A percentile compares a stretch with the other conserved stretches of the same genome.
These are phyloP conservation scores for Nasturtium officinale DNA, from an alignment of 345 rosid species.

Conservation along the genomic window DNA sequence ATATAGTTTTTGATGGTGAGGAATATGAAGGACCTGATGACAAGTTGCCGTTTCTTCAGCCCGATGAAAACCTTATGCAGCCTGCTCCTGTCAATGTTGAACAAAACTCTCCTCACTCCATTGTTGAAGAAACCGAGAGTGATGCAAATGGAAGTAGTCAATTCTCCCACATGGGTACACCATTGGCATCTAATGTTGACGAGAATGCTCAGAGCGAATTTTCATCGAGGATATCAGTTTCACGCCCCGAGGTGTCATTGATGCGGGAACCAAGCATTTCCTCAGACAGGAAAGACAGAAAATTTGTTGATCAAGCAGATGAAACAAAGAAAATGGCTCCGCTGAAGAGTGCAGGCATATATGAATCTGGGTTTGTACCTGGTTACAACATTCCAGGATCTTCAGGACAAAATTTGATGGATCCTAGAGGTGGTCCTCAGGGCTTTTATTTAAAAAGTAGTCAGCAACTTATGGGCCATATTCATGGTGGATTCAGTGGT, in stretches of 20 bases:
- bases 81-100: slow-evolving; percentile 68
- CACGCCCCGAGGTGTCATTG: slow-evolving; percentile 71
- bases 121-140: slow-evolving; percentile 93
- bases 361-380: slow-evolving; percentile 64
- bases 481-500: slow-evolving; percentile 48
- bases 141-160: slow-evolving; percentile 75
- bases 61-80: slow-evolving; percentile 83
- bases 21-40: slow-evolving; percentile 87
- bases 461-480: slow-evolving; percentile 56
- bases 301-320: slow-evolving; percentile 69
- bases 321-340: slow-evolving; percentile 61
- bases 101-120: slow-evolving; percentile 84
- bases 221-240: slow-evolving; percentile 85
- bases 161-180: slow-evolving; percentile 66
- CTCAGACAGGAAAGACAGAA: slow-evolving; percentile 80
- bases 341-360: slow-evolving; percentile 43
- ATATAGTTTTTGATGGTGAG: slow-evolving; percentile 94
- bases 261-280: slow-evolving; percentile 80
- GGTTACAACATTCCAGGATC: slow-evolving; percentile 53
- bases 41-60: slow-evolving; percentile 83
- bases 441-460: slow-evolving; percentile 66
- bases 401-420: slow-evolving; percentile 51
- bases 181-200: slow-evolving; percentile 66
- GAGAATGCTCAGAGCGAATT: slow-evolving; percentile 85
- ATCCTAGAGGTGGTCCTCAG: slow-evolving; percentile 67